Evolutionary conservation across 768 basidiomycete genomes (phyloP).

Genomic region (Pleurotus eryngii): DNA sequence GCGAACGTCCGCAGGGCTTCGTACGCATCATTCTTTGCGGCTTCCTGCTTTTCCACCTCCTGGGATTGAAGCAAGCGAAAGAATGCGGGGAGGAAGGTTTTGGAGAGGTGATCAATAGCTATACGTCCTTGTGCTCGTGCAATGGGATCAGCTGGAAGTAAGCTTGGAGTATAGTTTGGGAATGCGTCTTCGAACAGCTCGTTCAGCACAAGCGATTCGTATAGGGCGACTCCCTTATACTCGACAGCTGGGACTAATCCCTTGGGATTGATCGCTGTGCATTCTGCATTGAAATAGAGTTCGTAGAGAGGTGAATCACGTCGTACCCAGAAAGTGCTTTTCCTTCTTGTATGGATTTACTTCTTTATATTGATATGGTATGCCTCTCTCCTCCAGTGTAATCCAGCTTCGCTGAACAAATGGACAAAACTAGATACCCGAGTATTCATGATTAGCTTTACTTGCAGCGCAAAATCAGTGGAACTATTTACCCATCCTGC

Average conservation of each 20-base stretch:
- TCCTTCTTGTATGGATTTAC: conserved; percentile 72
- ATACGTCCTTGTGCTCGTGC: conserved; percentile 50
- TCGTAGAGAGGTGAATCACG: neutral
- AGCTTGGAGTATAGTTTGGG: conserved; percentile 35
- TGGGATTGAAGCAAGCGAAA: conserved; percentile 47
- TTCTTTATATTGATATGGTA: conserved; percentile 67
- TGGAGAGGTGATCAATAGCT: conserved; percentile 55
- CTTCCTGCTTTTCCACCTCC: conserved; percentile 22
- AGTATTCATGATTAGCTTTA: conserved; percentile 6
- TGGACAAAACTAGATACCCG: conserved; percentile 45
- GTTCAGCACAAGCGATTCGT: conserved; percentile 62
- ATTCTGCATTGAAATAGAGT: neutral
- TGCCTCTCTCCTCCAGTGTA: conserved; percentile 58
- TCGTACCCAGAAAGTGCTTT: conserved; percentile 47
- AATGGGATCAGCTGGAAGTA: conserved; percentile 52
- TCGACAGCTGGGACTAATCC: conserved; percentile 60
- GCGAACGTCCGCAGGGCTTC: conserved; percentile 27
- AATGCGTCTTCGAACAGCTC: conserved; percentile 69
- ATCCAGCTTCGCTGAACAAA: conserved; percentile 66
- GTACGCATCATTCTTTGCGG: conserved; percentile 25
- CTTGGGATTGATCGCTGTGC: conserved; percentile 57
- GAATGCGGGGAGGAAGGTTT: conserved; percentile 49
- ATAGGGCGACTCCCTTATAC: conserved; percentile 54
- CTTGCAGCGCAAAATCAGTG: neutral
- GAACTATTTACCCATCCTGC: conserved; percentile 48